Evolutionary conservation across 2,329 filamentous ascomycete species (phyloP), one percentile per base, ranked within the genome.

Genomic region (Pseudogymnoascus verrucosus): DNA sequence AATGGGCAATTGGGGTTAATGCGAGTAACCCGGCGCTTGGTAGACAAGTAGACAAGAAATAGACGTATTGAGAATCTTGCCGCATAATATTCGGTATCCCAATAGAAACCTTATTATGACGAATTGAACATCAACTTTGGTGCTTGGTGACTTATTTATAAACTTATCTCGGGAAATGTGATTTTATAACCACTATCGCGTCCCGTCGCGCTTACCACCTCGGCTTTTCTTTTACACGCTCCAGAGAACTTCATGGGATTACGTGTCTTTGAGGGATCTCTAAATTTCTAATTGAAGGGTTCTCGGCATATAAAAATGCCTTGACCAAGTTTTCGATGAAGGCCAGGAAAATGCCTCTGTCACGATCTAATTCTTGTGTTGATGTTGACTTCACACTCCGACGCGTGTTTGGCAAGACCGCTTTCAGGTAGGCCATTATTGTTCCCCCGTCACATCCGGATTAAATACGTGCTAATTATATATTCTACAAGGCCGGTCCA

Each of bases 371-470:
- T 64, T 84, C 82, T 47, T 80, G 78, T 70, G 78, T 79, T 64
- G 89, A 93, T 73, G 81, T 92, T 65, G 88, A 89, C 67, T 91
- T 91, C 72, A 90, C 89, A 5, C 78, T 93, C 34, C 83, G 86
- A 59, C 82, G 84, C 21, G 88, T 90, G 61, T 93, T 93, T 76
- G 83, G 85, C 65, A 93, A 92, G 73, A 76, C 80, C 11, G 78
- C 81, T n/a, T 93, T 93, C 72, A 84, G 90, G 87, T 90, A 72
- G 1, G 51, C 10, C 11, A 4, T 14, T 47, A 61, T 7, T 42
- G n/a, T 31, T 62, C 28, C 47, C 47, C n/a, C 28, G 8, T 47
- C 47, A 19, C 19, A 19, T 19, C 19, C 19, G 19, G 19, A 19
- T 19, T 19, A 19, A 19, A 19, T 19, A 19, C 19, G 19, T 19